These are phyloP conservation scores for Fusarium nodosum DNA, from an alignment of 2,329 filamentous ascomycete species.

Conservation along the genomic window DNA sequence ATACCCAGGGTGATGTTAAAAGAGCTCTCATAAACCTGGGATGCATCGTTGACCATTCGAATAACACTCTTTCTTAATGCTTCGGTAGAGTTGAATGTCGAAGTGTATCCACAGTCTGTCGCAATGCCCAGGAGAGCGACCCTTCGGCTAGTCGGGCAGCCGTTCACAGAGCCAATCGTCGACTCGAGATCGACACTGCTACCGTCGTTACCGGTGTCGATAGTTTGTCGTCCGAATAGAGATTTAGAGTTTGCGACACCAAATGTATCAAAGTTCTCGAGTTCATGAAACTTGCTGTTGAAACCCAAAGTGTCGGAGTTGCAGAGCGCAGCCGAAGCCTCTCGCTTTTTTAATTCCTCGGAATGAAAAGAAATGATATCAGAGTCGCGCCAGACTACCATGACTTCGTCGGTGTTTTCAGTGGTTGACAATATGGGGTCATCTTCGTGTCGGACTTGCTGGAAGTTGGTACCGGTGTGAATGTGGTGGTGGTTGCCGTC, in stretches of 20 bases:
- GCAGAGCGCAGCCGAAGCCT: slow-evolving; percentile 68
- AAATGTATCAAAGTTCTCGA: slow-evolving; percentile 65
- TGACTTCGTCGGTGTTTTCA: slow-evolving; percentile 74
- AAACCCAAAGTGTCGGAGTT: slow-evolving; percentile 81
- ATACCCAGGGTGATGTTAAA: slow-evolving; percentile 97
- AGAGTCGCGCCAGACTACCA: slow-evolving; percentile 94
- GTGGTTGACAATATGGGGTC: slow-evolving; percentile 75
- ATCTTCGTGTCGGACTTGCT: slow-evolving; percentile 75
- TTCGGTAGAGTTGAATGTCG: slow-evolving; percentile 75
- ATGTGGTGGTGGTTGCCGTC: slow-evolving; percentile 88
- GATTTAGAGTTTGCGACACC: slow-evolving; percentile 72
- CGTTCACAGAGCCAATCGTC: slow-evolving; percentile 84
- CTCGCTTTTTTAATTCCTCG: slow-evolving; percentile 77
- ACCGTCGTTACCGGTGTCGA: slow-evolving; percentile 79
- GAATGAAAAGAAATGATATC: slow-evolving; percentile 71
- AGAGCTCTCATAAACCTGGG: slow-evolving; percentile 85
- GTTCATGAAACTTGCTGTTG: slow-evolving; percentile 76
- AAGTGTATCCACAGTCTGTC: slow-evolving; percentile 91
- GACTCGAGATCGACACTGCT: slow-evolving; percentile 78
- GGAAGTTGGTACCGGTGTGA: slow-evolving; percentile 80
- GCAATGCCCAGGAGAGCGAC: slow-evolving; percentile 93
- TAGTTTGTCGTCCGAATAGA: slow-evolving; percentile 81
- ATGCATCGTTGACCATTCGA: slow-evolving; percentile 85
- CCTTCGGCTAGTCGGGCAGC: slow-evolving; percentile 90
- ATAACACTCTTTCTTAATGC: slow-evolving; percentile 80